Conservation (phyloP, 1,284 basidiomycete species). For the Tilletia indica region DNA sequence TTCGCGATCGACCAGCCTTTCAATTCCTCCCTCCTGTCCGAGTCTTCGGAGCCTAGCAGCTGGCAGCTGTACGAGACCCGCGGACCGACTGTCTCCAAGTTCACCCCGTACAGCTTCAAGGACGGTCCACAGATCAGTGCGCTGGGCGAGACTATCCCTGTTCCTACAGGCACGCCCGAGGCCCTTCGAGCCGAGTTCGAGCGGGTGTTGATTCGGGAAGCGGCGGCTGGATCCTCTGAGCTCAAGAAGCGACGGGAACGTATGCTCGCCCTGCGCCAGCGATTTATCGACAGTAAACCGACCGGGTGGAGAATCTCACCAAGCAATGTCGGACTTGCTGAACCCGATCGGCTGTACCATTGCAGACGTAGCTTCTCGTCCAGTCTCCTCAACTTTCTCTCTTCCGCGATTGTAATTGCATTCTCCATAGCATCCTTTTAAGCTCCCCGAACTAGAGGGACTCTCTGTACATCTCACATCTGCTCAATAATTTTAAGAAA, state of each 20-base stretch:
- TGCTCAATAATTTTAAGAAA: too few relatives aligned
- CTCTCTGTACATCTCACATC: too few relatives aligned
- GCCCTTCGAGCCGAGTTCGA: not conserved
- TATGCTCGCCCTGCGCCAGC: not conserved
- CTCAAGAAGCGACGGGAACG: not conserved
- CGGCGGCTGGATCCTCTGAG: not conserved
- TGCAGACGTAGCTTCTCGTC: too few relatives aligned
- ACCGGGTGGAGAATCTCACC: too few relatives aligned
- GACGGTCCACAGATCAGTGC: not conserved
- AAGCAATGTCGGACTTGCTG: too few relatives aligned
- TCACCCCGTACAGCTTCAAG: not conserved
- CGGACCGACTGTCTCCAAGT: not conserved
- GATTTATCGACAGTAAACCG: not conserved
- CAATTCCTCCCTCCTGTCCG: not conserved
- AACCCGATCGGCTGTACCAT: too few relatives aligned
- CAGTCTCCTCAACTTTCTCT: not conserved
- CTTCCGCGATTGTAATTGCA: not conserved
- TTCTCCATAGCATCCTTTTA: not conserved
- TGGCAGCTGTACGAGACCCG: slow-evolving; percentile 7
- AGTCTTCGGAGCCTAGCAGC: not conserved
- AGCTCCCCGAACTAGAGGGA: too few relatives aligned
- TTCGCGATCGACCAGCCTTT: slow-evolving; percentile 10
- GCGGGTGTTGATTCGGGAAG: not conserved
- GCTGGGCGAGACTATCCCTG: not conserved
- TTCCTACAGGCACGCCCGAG: not conserved